These are phyloP conservation scores for Xanthoceras sorbifolium DNA, from an alignment of 345 rosid genomes.

Conservation along the genomic window DNA sequence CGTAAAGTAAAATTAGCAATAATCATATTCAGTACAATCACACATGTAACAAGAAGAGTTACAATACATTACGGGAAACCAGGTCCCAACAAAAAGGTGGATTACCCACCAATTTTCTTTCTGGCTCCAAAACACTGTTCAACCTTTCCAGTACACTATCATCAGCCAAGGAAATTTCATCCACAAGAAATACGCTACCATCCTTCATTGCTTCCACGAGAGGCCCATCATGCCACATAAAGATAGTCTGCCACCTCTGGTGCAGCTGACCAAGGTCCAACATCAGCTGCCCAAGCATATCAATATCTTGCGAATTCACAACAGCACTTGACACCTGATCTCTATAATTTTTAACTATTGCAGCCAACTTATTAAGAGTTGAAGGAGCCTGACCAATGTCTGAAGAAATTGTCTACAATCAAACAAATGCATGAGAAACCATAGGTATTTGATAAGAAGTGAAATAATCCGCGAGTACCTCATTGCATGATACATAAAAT, in stretches of 20 bases:
- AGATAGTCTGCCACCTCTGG: slow-evolving; percentile 78
- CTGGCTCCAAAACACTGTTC: slow-evolving; percentile 95
- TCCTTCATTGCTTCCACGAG: slow-evolving; percentile 90
- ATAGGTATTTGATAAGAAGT: slow-evolving; percentile 10
- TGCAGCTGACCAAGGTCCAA: slow-evolving; percentile 56
- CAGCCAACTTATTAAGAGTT: slow-evolving; percentile 48
- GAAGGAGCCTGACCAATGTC: slow-evolving; percentile 68
- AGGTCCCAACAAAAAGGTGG: background rate
- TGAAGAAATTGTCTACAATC: slow-evolving; percentile 56
- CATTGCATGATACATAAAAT: background rate
- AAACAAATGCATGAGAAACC: slow-evolving; percentile 18
- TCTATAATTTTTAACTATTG: slow-evolving; percentile 41
- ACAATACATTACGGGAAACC: background rate
- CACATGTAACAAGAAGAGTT: background rate
- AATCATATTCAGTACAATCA: background rate
- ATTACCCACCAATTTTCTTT: slow-evolving; percentile 70
- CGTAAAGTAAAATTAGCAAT: background rate
- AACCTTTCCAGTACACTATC: slow-evolving; percentile 92
- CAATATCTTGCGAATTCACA: slow-evolving; percentile 47
- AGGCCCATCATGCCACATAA: slow-evolving; percentile 98
- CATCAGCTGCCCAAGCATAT: slow-evolving; percentile 53
- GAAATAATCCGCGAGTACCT: slow-evolving; percentile 13
- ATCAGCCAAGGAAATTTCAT: slow-evolving; percentile 99
- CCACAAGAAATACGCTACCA: slow-evolving; percentile 83
- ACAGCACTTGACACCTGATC: slow-evolving; percentile 31